Evolutionary conservation across 352 stramenopile genomes (phyloP).

Genomic region (Albugo candida): DNA sequence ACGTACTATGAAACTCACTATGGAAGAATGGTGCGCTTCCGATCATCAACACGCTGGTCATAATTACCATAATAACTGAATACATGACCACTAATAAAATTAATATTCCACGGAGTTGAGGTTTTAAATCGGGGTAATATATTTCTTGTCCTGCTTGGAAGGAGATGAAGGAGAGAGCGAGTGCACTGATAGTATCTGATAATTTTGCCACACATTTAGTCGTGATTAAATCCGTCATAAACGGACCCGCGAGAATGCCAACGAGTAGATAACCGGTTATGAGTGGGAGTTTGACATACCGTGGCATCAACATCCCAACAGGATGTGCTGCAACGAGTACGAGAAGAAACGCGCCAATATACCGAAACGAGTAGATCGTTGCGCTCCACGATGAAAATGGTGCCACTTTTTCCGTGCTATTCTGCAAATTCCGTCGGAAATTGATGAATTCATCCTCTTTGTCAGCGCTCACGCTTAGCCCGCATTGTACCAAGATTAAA

Average conservation of each 20-base stretch:
- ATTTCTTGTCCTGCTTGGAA: constrained; percentile 57
- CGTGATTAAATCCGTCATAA: constrained; percentile 26
- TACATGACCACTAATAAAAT: constrained; percentile 27
- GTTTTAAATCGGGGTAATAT: constrained; percentile 35
- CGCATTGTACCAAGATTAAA: too few species aligned
- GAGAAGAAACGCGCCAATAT: constrained; percentile 28
- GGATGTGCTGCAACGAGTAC: constrained; percentile 33
- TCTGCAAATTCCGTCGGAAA: too few species aligned
- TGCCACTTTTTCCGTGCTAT: constrained; percentile 2
- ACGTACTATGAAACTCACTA: constrained; percentile 19
- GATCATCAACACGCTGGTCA: constrained; percentile 22
- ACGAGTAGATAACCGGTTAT: constrained; percentile 47
- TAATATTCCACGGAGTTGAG: constrained; percentile 42
- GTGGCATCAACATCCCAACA: constrained; percentile 34
- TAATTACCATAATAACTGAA: constrained; percentile 26
- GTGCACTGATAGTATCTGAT: constrained; percentile 26
- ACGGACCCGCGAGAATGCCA: constrained; percentile 31
- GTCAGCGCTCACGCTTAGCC: too few species aligned
- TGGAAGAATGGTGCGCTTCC: constrained; percentile 41
- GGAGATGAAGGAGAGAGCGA: constrained; percentile 55
- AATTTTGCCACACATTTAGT: constrained; percentile 20
- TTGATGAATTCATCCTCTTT: too few species aligned
- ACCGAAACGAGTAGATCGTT: constrained; percentile 22
- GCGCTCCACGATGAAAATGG: constrained; percentile 23
- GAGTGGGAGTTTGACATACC: constrained; percentile 29